Conservation (phyloP, 2,329 filamentous ascomycete species). For the Cadophora gregata region DNA sequence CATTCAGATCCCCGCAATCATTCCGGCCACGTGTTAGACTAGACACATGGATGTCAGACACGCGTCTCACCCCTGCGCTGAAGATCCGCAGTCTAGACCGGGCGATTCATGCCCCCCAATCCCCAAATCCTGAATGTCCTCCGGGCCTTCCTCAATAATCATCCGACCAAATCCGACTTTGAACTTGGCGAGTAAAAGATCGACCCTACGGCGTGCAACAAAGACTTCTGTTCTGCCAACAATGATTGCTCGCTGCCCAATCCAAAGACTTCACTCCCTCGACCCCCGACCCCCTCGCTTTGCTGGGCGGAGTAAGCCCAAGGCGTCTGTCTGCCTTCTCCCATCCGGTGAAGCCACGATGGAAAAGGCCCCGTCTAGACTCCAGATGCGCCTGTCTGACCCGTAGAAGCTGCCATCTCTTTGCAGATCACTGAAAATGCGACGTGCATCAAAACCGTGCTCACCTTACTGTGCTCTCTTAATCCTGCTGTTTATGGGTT, state of each 20-base stretch:
- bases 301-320: conserved; percentile 3
- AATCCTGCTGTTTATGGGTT: neutral
- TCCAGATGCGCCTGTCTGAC: neutral
- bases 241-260: conserved; percentile 4
- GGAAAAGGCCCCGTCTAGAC: conserved; percentile 6
- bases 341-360: conserved; percentile 7
- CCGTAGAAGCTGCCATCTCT: conserved; percentile 4
- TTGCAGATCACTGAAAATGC: conserved; percentile 20
- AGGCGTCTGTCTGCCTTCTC: neutral
- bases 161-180: neutral
- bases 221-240: neutral
- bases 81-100: conserved; percentile 12
- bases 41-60: neutral
- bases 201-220: conserved; percentile 14
- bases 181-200: conserved; percentile 18
- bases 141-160: neutral
- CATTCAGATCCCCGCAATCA: neutral
- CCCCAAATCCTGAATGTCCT: conserved; percentile 14
- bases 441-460: conserved; percentile 21
- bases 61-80: conserved; percentile 1
- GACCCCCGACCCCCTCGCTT: neutral
- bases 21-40: neutral
- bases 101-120: neutral
- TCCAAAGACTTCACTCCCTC: neutral
- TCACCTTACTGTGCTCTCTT: neutral